Percentiles rank a stretch among this genome's conserved stretches.
Evolutionary conservation across 2,329 filamentous ascomycete genomes (phyloP).

Genomic region (Aspergillus sclerotialis): DNA sequence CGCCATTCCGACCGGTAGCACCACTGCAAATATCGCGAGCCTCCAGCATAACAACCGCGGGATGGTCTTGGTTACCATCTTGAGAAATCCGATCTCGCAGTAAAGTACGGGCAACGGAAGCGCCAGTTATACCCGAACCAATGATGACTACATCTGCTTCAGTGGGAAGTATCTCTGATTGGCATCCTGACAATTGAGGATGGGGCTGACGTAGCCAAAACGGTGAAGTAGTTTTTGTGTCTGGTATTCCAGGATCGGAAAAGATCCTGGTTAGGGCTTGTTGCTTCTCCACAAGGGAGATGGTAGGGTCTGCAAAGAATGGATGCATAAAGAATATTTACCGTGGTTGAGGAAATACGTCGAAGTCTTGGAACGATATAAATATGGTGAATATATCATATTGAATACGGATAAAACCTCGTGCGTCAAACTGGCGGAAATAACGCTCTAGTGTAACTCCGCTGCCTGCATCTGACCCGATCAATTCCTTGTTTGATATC

Average conservation of each 20-base stretch:
- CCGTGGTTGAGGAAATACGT: too few species aligned
- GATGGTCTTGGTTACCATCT: constrained; percentile 4
- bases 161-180: constrained; percentile 13
- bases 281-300: too few species aligned
- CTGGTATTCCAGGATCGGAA: constrained; percentile 20
- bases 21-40: constrained; percentile 25
- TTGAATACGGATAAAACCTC: too few species aligned
- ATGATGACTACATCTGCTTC: constrained; percentile 23
- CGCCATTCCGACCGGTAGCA: constrained; percentile 28
- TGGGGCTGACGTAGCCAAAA: constrained; percentile 25
- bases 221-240: constrained; percentile 22
- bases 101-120: constrained; percentile 19
- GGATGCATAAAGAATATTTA: too few species aligned
- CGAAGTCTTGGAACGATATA: too few species aligned
- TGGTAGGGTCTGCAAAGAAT: too few species aligned
- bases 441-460: too few species aligned
- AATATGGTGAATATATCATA: too few species aligned
- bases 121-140: constrained; percentile 23
- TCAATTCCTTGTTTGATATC: too few species aligned
- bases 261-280: constrained; percentile 19
- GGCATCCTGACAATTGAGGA: constrained; percentile 12
- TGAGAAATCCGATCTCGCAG: too few species aligned
- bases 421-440: too few species aligned
- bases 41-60: constrained; percentile 21
- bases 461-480: too few species aligned